Conservation (phyloP, 306 rosid genomes). For the Oemleria cerasiformis region DNA sequence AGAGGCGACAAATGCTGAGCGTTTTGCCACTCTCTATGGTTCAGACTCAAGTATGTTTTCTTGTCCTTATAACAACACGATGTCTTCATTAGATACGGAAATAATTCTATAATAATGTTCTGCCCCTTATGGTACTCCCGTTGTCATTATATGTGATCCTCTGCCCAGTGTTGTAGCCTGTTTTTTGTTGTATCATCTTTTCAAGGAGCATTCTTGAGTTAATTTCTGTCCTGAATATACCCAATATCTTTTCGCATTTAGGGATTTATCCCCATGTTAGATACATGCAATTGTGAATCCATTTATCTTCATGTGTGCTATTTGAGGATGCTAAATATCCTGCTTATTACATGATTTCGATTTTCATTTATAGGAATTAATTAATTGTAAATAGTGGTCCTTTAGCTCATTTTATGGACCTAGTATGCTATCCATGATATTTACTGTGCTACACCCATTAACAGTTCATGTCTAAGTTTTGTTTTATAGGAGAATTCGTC, state of each 20-base stretch:
- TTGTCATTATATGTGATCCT: background rate
- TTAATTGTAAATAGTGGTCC: background rate
- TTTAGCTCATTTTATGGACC: conserved; percentile 4
- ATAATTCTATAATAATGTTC: background rate
- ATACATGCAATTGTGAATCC: background rate
- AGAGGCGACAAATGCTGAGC: conserved; percentile 94
- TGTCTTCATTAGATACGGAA: background rate
- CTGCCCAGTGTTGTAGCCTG: background rate
- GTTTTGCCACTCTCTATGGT: conserved; percentile 77
- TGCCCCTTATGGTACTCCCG: background rate
- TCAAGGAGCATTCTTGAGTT: background rate
- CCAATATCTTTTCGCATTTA: background rate
- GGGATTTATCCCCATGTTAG: background rate
- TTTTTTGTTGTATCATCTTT: background rate
- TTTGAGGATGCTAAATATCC: background rate
- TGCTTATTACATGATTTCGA: background rate
- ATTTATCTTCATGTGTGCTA: background rate
- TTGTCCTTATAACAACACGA: background rate
- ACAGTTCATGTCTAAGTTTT: background rate
- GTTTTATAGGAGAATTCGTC: background rate
- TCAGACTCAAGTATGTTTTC: conserved; percentile 54
- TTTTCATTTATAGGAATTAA: background rate
- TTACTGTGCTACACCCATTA: background rate
- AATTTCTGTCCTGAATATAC: background rate
- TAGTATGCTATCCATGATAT: background rate